Percentiles rank a stretch among this genome's conserved stretches.
Conservation (phyloP, 1,284 basidiomycete genomes). For the Cutaneotrichosporon spelunceum region DNA sequence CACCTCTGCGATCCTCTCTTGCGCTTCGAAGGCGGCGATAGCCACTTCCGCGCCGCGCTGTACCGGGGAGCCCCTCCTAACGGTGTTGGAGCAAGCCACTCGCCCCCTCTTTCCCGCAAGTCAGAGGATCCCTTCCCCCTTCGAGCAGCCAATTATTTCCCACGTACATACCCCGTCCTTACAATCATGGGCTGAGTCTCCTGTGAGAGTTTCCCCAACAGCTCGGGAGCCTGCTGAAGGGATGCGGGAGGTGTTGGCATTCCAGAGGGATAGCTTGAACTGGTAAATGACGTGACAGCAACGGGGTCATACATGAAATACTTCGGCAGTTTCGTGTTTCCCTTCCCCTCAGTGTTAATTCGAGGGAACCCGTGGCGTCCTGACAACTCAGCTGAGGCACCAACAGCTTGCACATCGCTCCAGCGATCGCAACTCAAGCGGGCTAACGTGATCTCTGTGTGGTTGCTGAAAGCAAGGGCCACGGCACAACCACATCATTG, state of each 20-base stretch:
- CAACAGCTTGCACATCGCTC: no score
- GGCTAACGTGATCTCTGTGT: no score
- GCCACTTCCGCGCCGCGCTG: neutral
- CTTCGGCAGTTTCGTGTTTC: neutral
- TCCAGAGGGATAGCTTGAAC: neutral
- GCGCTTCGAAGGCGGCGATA: neutral
- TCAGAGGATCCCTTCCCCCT: neutral
- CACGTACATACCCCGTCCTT: neutral
- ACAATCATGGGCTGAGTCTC: neutral
- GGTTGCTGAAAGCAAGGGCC: no score
- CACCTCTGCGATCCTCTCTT: neutral
- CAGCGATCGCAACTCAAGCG: no score
- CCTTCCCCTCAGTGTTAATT: no score
- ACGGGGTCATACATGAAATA: neutral
- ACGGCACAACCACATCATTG: no score
- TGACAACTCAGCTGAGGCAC: no score
- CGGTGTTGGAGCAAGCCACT: neutral
- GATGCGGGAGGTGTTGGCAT: neutral
- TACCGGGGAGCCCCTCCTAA: neutral
- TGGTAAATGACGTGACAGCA: neutral
- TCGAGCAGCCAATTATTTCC: neutral
- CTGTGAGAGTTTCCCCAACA: neutral
- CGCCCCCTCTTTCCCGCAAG: neutral
- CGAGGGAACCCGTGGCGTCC: no score
- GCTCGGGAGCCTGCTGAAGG: neutral